A percentile compares a stretch with the other conserved stretches of the same genome.
phyloP scores from a whole-genome alignment of 2,329 filamentous ascomycete genomes.

The Aspergillus eucalypticola region DNA sequence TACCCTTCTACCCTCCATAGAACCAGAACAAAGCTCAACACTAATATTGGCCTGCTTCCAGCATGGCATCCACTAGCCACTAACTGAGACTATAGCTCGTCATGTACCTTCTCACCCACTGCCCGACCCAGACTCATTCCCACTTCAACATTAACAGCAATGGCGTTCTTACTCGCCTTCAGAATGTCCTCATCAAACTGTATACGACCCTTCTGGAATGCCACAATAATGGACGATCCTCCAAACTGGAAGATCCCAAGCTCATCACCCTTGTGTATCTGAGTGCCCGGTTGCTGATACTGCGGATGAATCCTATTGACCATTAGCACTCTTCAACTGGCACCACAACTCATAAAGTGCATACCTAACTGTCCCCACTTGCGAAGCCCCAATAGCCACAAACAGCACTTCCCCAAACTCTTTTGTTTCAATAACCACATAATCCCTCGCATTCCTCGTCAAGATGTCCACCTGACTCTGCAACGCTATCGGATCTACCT shows the following conservation, averaged over 20 bases:
- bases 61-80: too few species aligned
- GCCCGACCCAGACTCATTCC: conserved; percentile 41
- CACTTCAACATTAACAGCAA: conserved; percentile 42
- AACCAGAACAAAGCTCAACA: too few species aligned
- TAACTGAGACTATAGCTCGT: too few species aligned
- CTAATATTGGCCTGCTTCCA: too few species aligned
- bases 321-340: not conserved
- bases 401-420: conserved; percentile 47
- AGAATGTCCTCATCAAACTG: conserved; percentile 43
- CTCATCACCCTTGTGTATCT: conserved; percentile 44
- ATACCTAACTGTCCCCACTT: conserved; percentile 45
- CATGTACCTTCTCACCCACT: not conserved
- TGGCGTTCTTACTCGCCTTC: conserved; percentile 32
- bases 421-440: conserved; percentile 39
- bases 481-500: conserved; percentile 42
- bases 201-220: conserved; percentile 41
- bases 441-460: conserved; percentile 42
- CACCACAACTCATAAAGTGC: conserved; percentile 12
- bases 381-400: conserved; percentile 44
- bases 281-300: conserved; percentile 29
- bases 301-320: conserved; percentile 37
- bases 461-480: conserved; percentile 40
- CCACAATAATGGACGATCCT: conserved; percentile 45
- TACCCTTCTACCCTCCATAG: too few species aligned
- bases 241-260: conserved; percentile 46